Evolutionary conservation across 2,329 filamentous ascomycete species (phyloP).

Genomic region (Parasarocladium wereldwijsianum): DNA sequence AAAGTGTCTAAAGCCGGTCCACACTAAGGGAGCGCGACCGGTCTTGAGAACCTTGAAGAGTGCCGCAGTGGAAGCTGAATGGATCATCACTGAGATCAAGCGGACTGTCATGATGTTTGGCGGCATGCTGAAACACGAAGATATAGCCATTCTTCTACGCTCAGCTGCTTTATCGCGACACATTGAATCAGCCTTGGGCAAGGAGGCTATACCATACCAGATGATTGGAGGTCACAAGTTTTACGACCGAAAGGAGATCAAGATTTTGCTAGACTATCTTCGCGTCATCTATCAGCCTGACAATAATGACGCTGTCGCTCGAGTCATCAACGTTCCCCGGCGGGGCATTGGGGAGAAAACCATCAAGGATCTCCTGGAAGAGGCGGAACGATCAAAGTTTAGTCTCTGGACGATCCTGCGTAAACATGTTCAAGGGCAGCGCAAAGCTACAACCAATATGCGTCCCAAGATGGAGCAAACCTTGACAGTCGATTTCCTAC

Average conservation of each 20-base stretch:
- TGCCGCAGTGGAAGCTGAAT: constrained; percentile 62
- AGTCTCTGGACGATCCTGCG: constrained; percentile 63
- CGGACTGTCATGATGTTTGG: constrained; percentile 58
- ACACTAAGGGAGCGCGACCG: constrained; percentile 63
- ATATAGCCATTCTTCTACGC: constrained; percentile 77
- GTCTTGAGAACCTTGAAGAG: constrained; percentile 63
- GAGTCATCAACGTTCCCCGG: constrained; percentile 73
- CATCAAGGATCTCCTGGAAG: constrained; percentile 56
- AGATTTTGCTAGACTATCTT: constrained; percentile 75
- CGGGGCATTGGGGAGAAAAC: constrained; percentile 71
- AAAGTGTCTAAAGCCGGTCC: constrained; percentile 68
- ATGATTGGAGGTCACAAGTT: constrained; percentile 89
- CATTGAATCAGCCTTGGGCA: constrained; percentile 72
- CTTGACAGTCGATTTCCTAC: constrained; percentile 33
- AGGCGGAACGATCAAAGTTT: constrained; percentile 55
- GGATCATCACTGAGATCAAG: constrained; percentile 76
- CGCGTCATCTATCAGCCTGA: constrained; percentile 71
- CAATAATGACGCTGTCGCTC: constrained; percentile 72
- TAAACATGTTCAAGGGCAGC: constrained; percentile 36
- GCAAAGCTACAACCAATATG: constrained; percentile 32
- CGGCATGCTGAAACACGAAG: constrained; percentile 54
- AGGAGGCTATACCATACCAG: constrained; percentile 69
- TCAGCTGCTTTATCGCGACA: constrained; percentile 70
- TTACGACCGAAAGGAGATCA: constrained; percentile 83
- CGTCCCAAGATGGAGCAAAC: constrained; percentile 36